phyloP scores from a whole-genome alignment of 1,284 basidiomycete genomes.

The Pseudozyma flocculosa region DNA sequence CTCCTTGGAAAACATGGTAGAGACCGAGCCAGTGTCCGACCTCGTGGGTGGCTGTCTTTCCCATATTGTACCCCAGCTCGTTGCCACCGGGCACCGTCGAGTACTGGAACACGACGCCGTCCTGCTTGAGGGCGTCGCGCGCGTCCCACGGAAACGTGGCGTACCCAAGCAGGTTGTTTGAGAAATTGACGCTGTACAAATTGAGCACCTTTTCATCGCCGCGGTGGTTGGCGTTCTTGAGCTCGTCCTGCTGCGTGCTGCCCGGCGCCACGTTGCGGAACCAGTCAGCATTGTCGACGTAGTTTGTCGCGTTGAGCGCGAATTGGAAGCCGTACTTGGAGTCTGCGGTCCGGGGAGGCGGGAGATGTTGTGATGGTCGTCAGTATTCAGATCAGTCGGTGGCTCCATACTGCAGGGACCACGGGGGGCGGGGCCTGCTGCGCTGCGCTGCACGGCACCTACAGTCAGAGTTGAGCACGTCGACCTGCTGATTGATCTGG shows the following conservation, averaged over 20 bases:
- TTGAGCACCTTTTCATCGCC: conserved; percentile 63
- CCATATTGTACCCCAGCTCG: conserved; percentile 62
- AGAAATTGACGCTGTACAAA: conserved; percentile 62
- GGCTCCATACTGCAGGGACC: too few species aligned
- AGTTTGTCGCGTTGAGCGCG: conserved; percentile 60
- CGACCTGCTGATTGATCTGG: conserved; percentile 59
- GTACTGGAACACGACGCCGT: conserved; percentile 31
- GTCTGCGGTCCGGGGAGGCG: too few species aligned
- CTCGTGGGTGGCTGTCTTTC: conserved; percentile 66
- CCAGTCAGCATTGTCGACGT: conserved; percentile 62
- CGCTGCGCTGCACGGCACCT: too few species aligned
- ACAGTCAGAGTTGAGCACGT: conserved; percentile 64
- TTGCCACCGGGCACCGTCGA: conserved; percentile 63
- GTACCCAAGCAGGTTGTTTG: conserved; percentile 54
- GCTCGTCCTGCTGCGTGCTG: conserved; percentile 61
- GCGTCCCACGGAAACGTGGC: conserved; percentile 61
- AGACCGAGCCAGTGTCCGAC: conserved; percentile 62
- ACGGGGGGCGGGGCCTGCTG: too few species aligned
- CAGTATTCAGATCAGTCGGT: too few species aligned
- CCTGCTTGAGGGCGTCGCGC: conserved; percentile 2
- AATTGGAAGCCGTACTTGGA: conserved; percentile 60
- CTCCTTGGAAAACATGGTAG: conserved; percentile 67
- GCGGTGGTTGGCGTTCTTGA: conserved; percentile 63
- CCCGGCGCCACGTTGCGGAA: conserved; percentile 62
- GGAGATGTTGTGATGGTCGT: too few species aligned